A percentile compares a stretch with the other conserved stretches of the same genome.
Evolutionary conservation across 495 filamentous ascomycete species (phyloP).

Genomic region (Tuber aestivum): DNA sequence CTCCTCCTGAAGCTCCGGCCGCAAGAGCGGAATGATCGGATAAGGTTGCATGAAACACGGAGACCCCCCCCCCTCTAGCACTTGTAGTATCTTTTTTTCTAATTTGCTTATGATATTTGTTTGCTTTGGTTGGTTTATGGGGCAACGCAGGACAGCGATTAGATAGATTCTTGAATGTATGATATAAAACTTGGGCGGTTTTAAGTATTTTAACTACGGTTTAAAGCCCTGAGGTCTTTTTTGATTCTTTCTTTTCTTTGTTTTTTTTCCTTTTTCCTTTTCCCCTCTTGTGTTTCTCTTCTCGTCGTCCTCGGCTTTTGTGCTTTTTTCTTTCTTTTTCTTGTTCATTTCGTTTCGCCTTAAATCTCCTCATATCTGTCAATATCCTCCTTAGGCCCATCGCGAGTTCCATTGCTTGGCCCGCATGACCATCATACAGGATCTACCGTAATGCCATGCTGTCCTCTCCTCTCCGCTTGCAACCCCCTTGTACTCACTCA

Average conservation of each 20-base stretch:
- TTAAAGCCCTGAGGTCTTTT: conserved; percentile 14
- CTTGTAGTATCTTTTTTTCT: not conserved
- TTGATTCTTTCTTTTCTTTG: conserved; percentile 12
- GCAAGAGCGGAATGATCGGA: conserved; percentile 32
- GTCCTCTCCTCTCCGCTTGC: not conserved
- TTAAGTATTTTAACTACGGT: conserved; percentile 1
- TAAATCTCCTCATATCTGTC: not conserved
- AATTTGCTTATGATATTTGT: not conserved
- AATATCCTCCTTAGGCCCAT: not conserved
- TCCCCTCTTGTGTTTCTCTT: conserved; percentile 1
- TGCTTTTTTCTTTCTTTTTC: conserved; percentile 9
- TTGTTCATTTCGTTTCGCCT: conserved; percentile 2
- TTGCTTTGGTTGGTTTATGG: not conserved
- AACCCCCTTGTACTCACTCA: not conserved
- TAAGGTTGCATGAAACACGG: conserved; percentile 8
- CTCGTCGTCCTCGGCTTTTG: conserved; percentile 7
- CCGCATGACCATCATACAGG: conserved; percentile 6
- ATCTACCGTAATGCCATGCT: not conserved
- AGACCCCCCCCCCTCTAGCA: not conserved
- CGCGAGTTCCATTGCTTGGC: conserved; percentile 28
- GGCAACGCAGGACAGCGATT: not conserved
- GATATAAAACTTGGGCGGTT: conserved; percentile 1
- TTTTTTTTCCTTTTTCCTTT: not conserved
- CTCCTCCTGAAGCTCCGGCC: conserved; percentile 43
- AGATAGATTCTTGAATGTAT: conserved; percentile 2